Conservation (phyloP, 192 early-diverging fungal species). For the Mortierella hygrophila region DNA sequence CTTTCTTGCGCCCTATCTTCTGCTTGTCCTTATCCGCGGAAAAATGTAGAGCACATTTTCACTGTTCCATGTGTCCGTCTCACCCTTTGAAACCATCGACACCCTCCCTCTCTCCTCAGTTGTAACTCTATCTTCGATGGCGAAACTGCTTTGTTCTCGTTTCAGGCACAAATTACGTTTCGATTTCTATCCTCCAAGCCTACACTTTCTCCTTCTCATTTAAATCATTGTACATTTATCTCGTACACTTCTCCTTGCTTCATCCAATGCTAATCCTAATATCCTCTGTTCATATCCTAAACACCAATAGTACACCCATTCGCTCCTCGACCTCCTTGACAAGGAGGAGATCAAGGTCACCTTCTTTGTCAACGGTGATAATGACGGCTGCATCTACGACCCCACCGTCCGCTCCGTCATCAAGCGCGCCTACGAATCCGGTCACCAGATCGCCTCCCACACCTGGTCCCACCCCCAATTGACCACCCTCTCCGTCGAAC, state of each 20-base stretch:
- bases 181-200: no score
- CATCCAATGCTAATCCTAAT: background rate
- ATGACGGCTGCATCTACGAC: conserved; percentile 56
- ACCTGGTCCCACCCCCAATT: conserved; percentile 70
- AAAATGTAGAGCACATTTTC: background rate
- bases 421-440: conserved; percentile 59
- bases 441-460: conserved; percentile 76
- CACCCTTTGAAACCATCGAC: background rate
- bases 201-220: no score
- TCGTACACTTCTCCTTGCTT: background rate
- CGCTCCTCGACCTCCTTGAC: conserved; percentile 66
- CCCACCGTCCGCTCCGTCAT: conserved; percentile 61
- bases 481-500: conserved; percentile 49
- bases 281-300: background rate
- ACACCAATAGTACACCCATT: conserved; percentile 57
- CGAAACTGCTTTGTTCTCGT: background rate
- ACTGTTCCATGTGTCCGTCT: background rate
- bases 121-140: background rate
- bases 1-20: background rate
- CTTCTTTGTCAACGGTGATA: conserved; percentile 75
- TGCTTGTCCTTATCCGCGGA: no score
- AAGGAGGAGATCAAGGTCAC: conserved; percentile 70
- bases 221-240: background rate
- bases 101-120: background rate
- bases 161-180: background rate